Conservation (phyloP, 352 stramenopile genomes). For the Pythium phragmitis region DNA sequence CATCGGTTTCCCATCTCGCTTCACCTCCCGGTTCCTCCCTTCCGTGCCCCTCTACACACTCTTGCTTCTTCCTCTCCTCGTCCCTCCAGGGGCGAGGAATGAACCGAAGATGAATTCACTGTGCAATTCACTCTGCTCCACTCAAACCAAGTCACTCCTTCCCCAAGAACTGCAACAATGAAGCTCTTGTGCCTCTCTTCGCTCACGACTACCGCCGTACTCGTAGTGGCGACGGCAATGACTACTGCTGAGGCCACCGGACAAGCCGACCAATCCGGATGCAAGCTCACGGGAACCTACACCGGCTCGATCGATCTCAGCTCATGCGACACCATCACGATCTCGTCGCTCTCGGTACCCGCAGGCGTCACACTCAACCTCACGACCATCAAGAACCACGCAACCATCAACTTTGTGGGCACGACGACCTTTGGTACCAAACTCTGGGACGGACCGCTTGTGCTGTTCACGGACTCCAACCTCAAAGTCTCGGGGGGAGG, state of each 20-base stretch:
- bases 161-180: neutral
- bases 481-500: constrained; percentile 35
- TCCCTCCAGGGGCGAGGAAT: no score
- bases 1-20: no score
- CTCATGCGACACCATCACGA: constrained; percentile 26
- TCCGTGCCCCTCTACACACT: no score
- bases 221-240: neutral
- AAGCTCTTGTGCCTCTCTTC: neutral
- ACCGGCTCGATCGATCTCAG: constrained; percentile 30
- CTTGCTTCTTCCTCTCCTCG: no score
- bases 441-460: constrained; percentile 37
- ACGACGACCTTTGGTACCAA: constrained; percentile 35
- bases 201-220: neutral
- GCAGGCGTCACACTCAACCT: constrained; percentile 36
- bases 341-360: constrained; percentile 29
- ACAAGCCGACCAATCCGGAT: constrained; percentile 7
- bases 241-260: neutral
- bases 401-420: constrained; percentile 35
- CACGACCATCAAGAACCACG: constrained; percentile 23
- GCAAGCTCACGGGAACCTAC: constrained; percentile 37
- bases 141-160: neutral
- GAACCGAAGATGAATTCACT: neutral
- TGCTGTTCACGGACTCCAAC: constrained; percentile 30
- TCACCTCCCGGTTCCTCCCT: no score
- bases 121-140: neutral